Percentiles rank a stretch among this genome's conserved stretches.
Conservation (phyloP, 1,284 basidiomycete species). For the Coniophora puteana region DNA sequence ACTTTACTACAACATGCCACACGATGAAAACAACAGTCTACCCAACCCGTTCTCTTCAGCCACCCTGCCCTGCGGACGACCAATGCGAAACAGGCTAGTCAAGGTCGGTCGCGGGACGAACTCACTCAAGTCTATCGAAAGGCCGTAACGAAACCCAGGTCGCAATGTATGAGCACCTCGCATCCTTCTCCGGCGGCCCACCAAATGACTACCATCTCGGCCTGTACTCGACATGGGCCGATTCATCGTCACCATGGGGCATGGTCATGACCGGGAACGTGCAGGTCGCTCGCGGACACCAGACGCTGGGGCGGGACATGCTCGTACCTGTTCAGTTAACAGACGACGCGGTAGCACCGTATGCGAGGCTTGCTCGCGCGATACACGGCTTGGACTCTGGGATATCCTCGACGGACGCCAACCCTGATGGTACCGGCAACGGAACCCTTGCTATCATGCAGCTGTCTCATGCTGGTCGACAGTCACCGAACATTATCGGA, state of each 20-base stretch:
- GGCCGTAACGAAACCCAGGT: slow-evolving; percentile 40
- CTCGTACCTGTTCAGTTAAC: slow-evolving; percentile 48
- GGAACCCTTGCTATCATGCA: slow-evolving; percentile 68
- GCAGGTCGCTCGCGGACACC: slow-evolving; percentile 68
- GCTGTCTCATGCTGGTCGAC: slow-evolving; percentile 83
- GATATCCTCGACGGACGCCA: neutral
- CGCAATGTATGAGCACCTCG: slow-evolving; percentile 86
- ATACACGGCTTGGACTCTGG: slow-evolving; percentile 39
- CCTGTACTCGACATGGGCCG: slow-evolving; percentile 79
- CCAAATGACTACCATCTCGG: slow-evolving; percentile 63
- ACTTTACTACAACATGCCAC: too few relatives aligned
- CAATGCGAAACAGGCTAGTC: slow-evolving; percentile 38
- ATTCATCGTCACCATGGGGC: slow-evolving; percentile 76
- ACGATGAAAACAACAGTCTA: too few relatives aligned
- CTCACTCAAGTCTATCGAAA: neutral
- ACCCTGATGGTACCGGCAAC: slow-evolving; percentile 3
- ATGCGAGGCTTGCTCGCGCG: slow-evolving; percentile 43
- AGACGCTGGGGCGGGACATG: slow-evolving; percentile 82
- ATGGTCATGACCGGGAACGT: slow-evolving; percentile 91
- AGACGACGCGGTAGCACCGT: slow-evolving; percentile 46
- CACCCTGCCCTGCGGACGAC: slow-evolving; percentile 49
- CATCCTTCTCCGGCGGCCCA: slow-evolving; percentile 61
- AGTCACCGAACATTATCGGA: slow-evolving; percentile 72
- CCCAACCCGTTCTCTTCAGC: slow-evolving; percentile 36
- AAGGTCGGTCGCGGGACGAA: slow-evolving; percentile 33